Conservation (phyloP, 139 green algal species). For the Coelastrella sp. region DNA sequence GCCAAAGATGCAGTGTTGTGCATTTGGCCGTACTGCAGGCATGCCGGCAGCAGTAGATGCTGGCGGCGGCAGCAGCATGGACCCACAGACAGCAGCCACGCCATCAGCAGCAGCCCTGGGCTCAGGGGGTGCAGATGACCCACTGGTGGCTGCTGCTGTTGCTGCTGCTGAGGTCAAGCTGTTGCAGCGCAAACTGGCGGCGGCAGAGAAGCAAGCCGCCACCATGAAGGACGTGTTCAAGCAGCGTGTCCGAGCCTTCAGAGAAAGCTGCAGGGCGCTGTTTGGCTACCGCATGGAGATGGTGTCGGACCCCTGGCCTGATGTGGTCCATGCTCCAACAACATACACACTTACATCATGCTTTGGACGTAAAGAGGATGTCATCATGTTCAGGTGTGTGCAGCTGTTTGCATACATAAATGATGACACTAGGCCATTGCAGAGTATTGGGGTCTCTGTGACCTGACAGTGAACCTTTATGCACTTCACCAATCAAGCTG, state of each 20-base stretch:
- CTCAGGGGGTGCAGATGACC: background rate
- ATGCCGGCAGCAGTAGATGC: background rate
- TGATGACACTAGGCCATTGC: background rate
- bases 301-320: constrained; percentile 43
- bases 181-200: constrained; percentile 56
- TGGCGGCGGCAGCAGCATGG: background rate
- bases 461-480: no score
- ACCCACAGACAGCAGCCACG: constrained; percentile 13
- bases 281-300: constrained; percentile 78
- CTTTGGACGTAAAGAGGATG: constrained; percentile 6
- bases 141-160: constrained; percentile 3
- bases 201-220: constrained; percentile 53
- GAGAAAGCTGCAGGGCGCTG: constrained; percentile 74
- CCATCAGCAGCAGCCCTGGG: constrained; percentile 15
- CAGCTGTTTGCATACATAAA: background rate
- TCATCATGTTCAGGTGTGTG: constrained; percentile 42
- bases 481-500: no score
- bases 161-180: constrained; percentile 55
- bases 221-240: constrained; percentile 82
- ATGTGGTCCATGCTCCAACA: constrained; percentile 56
- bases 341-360: constrained; percentile 74
- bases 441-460: no score
- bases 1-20: no score
- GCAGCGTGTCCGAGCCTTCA: constrained; percentile 74
- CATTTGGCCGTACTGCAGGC: background rate